Conservation (phyloP, 2,329 filamentous ascomycete genomes). For the Colletotrichum zoysiae region DNA sequence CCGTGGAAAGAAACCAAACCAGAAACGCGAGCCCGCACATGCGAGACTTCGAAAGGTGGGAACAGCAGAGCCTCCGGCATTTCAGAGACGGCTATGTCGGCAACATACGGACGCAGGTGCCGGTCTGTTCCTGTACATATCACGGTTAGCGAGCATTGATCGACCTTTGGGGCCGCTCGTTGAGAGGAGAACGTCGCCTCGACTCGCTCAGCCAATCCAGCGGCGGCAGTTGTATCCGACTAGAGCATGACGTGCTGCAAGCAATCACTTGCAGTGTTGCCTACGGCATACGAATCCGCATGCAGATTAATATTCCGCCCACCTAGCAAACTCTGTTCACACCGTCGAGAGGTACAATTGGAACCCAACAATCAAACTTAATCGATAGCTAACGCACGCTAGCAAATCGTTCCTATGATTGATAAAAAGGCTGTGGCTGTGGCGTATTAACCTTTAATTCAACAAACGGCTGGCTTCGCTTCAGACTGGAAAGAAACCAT, state of each 20-base stretch:
- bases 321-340: background rate
- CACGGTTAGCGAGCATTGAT: constrained; percentile 8
- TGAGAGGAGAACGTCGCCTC: background rate
- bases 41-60: constrained; percentile 12
- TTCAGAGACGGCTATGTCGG: background rate
- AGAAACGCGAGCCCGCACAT: constrained; percentile 6
- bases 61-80: constrained; percentile 14
- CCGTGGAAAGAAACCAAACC: constrained; percentile 9
- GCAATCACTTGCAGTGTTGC: background rate
- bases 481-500: background rate
- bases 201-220: background rate
- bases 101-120: background rate
- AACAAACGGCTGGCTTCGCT: background rate
- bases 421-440: no score
- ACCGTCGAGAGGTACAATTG: background rate
- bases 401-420: no score
- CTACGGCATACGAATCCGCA: background rate
- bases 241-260: background rate
- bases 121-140: background rate
- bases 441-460: background rate
- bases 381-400: background rate
- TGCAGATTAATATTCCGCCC: background rate
- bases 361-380: background rate
- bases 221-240: background rate
- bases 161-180: background rate